Evolutionary conservation across 495 filamentous ascomycete species (phyloP).

Genomic region (Neurospora sp.): DNA sequence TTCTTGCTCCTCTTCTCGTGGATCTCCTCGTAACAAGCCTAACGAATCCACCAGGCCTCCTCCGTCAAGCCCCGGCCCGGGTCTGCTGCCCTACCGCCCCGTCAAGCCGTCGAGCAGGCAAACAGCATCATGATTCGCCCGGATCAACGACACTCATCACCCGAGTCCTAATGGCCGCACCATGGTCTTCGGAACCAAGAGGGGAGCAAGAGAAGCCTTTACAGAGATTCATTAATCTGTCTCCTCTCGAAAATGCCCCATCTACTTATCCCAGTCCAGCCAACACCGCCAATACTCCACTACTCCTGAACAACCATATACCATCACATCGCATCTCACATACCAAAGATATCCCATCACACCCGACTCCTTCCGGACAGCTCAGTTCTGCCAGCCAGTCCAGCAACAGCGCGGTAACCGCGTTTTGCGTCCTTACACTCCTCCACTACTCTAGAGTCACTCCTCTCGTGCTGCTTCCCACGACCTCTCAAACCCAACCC

Average conservation of each 20-base stretch:
- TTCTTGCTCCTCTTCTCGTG: not conserved
- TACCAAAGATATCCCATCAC: not conserved
- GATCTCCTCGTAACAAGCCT: not conserved
- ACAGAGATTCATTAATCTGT: not conserved
- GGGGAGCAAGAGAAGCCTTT: not conserved
- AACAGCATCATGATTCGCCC: not conserved
- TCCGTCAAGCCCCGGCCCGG: not conserved
- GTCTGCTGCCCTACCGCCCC: not conserved
- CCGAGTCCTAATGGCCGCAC: not conserved
- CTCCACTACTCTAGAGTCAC: no score
- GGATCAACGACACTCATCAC: not conserved
- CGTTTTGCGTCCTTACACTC: no score
- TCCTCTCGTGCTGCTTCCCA: not conserved
- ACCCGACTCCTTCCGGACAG: not conserved
- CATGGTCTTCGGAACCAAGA: not conserved
- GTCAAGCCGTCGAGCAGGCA: not conserved
- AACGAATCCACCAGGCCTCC: not conserved
- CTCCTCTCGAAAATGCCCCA: not conserved
- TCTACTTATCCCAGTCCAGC: not conserved
- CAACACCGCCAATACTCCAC: not conserved
- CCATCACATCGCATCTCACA: not conserved
- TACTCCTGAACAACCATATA: not conserved
- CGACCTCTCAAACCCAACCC: not conserved
- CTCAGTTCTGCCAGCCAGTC: not conserved
- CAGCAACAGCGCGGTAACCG: not conserved